Evolutionary conservation across 2,329 filamentous ascomycete genomes (phyloP), one percentile per base, ranked within the genome.

Genomic region (Eutypa lata): DNA sequence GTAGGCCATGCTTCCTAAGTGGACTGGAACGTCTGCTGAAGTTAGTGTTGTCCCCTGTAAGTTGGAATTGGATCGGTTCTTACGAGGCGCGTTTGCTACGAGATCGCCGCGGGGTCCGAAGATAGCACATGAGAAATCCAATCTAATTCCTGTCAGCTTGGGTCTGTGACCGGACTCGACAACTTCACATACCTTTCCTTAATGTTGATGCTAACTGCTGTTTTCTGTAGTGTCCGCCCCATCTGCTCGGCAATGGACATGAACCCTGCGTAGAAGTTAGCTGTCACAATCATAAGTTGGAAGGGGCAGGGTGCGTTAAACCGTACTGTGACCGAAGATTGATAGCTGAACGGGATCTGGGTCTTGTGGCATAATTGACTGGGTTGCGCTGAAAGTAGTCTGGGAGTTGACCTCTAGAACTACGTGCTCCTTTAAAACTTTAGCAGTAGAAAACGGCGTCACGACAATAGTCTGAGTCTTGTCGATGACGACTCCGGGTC

Each of bases 221-320:
- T 91, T 71, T 91, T 91, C 63, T 91, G 87, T n/a, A 93, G 70
- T 3, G 87, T 86, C 49, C 86, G 78, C 0, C 89, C 89, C 88
- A 92, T 92, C 64, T 92, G 89, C 68, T 92, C 89, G 0, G 89
- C 89, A 56, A 92, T 90, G 3, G 86, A 84, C 89, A 92, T 91
- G 71, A 92, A 92, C 2, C 89, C 35, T 38, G n/a, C 4, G 13
- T 7, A 55, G 55, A 42, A 58, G 55, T 11, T 50, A 55, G 7
- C 44, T 37, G 33, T 57, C 55, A 33, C 48, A 48, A 19, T 58
- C 53, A 31, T 57, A 58, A n/a, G 60, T 59, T 22, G n/a, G n/a
- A n/a, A n/a, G n/a, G n/a, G n/a, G n/a, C 50, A 16, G 2, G 37
- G 4, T 37, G 18, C 1, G 46, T 16, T 4, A 7, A 35, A 16